These are phyloP conservation scores for Alternaria longipes DNA, from an alignment of 2,329 filamentous ascomycete genomes.

Conservation along the genomic window DNA sequence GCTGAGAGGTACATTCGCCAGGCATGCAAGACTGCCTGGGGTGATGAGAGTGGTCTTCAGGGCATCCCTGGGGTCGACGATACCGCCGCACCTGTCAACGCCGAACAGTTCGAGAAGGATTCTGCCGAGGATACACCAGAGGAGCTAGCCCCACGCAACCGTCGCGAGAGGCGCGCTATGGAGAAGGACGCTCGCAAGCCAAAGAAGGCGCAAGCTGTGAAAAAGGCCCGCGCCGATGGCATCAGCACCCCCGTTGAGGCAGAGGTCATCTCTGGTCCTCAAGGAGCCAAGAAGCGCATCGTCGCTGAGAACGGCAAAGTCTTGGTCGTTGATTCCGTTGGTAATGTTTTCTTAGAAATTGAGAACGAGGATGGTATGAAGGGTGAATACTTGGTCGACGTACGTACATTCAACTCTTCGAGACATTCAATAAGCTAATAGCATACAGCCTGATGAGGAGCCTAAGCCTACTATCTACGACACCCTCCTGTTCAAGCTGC, in stretches of 20 bases:
- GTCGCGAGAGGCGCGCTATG: conserved; percentile 86
- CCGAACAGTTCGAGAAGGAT: conserved; percentile 44
- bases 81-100: conserved; percentile 46
- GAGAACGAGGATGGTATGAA: conserved; percentile 85
- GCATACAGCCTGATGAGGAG: conserved; percentile 76
- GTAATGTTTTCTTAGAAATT: conserved; percentile 95
- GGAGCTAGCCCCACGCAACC: conserved; percentile 72
- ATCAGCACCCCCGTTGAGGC: conserved; percentile 65
- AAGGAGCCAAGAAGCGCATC: conserved; percentile 84
- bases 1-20: conserved; percentile 91
- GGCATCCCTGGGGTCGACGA: conserved; percentile 70
- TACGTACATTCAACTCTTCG: conserved; percentile 55
- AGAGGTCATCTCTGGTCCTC: conserved; percentile 65
- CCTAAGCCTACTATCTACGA: conserved; percentile 78
- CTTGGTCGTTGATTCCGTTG: conserved; percentile 87
- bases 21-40: conserved; percentile 88
- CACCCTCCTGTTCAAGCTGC: conserved; percentile 82
- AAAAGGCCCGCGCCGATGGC: conserved; percentile 64
- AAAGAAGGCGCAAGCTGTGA: conserved; percentile 61
- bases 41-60: conserved; percentile 73
- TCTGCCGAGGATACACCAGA: conserved; percentile 47
- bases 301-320: conserved; percentile 95
- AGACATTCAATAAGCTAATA: conserved; percentile 25
- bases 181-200: conserved; percentile 81
- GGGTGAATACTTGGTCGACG: conserved; percentile 86